Evolutionary conservation across 352 stramenopile genomes (phyloP).

Genomic region (Phytophthora chlamydospora): DNA sequence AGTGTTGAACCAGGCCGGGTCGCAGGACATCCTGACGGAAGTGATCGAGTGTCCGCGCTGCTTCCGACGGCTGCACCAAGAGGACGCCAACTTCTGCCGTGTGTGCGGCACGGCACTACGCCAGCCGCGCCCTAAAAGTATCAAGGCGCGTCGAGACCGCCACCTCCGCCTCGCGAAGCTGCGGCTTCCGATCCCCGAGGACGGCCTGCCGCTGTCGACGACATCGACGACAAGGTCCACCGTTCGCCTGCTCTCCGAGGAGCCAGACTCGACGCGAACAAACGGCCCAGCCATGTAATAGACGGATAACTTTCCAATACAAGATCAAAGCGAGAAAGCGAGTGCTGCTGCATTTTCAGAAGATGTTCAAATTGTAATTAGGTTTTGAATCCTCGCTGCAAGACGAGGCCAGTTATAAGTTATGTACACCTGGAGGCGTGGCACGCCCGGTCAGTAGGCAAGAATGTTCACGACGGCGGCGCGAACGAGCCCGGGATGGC

Average conservation of each 20-base stretch:
- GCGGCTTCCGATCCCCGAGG: slow-evolving; percentile 42
- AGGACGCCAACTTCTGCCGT: slow-evolving; percentile 84
- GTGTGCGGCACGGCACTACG: slow-evolving; percentile 71
- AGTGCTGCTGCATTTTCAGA: not conserved
- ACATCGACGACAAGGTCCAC: slow-evolving; percentile 70
- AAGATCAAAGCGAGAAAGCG: not conserved
- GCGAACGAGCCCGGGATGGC: slow-evolving; percentile 33
- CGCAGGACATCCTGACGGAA: slow-evolving; percentile 60
- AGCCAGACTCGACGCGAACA: slow-evolving; percentile 23
- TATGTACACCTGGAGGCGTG: slow-evolving; percentile 32
- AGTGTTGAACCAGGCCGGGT: slow-evolving; percentile 67
- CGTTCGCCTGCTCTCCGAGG: slow-evolving; percentile 46
- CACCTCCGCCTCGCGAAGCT: slow-evolving; percentile 66
- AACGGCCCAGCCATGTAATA: slow-evolving; percentile 17
- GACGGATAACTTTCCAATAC: too few relatives aligned
- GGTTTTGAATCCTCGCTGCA: slow-evolving; percentile 13
- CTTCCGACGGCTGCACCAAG: slow-evolving; percentile 77
- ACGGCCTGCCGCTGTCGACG: slow-evolving; percentile 50
- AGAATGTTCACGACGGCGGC: slow-evolving; percentile 33
- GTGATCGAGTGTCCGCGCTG: slow-evolving; percentile 76
- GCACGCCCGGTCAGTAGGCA: slow-evolving; percentile 1
- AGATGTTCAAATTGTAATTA: slow-evolving; percentile 13
- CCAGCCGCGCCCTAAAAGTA: slow-evolving; percentile 55
- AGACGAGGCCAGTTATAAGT: slow-evolving; percentile 30
- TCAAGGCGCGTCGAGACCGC: slow-evolving; percentile 65